Evolutionary conservation across 202 grass and related monocot genomes (phyloP).

Genomic region (Zizania palustris): DNA sequence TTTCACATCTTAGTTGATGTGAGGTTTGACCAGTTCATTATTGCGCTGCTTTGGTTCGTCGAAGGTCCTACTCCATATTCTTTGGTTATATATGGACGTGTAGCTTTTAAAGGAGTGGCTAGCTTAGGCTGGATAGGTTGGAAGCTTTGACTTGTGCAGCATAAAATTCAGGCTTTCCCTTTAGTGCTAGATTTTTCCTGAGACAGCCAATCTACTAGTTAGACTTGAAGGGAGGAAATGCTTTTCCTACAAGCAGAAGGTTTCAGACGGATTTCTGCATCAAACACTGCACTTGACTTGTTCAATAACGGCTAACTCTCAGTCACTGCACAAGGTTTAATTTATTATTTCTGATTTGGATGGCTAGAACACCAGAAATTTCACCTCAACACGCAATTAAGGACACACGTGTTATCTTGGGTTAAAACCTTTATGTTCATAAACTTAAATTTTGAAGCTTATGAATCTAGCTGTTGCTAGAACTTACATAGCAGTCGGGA

Average conservation of each 20-base stretch:
- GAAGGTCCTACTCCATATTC: neutral
- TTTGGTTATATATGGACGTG: neutral
- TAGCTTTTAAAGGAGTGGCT: conserved; percentile 6
- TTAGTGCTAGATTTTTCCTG: neutral
- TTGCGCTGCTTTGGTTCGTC: neutral
- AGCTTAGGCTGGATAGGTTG: neutral
- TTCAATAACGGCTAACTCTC: conserved; percentile 13
- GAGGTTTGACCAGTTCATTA: conserved; percentile 40
- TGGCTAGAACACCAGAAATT: conserved; percentile 17
- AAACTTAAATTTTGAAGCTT: too few species aligned
- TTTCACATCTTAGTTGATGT: neutral
- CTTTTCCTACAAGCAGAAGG: neutral
- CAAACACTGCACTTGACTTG: conserved; percentile 10
- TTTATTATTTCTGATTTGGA: neutral
- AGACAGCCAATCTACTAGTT: neutral
- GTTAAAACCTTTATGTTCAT: too few species aligned
- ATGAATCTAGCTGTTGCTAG: too few species aligned
- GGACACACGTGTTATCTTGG: neutral
- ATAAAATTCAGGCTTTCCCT: neutral
- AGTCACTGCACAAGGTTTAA: neutral
- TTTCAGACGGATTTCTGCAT: neutral
- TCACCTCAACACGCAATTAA: conserved; percentile 14
- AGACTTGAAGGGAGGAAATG: neutral
- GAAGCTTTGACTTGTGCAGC: neutral
- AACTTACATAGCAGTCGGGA: neutral